Percentiles rank a stretch among this genome's conserved stretches.
These are phyloP conservation scores for Aspergillus baeticus DNA, from an alignment of 495 filamentous ascomycete species.

Conservation along the genomic window DNA sequence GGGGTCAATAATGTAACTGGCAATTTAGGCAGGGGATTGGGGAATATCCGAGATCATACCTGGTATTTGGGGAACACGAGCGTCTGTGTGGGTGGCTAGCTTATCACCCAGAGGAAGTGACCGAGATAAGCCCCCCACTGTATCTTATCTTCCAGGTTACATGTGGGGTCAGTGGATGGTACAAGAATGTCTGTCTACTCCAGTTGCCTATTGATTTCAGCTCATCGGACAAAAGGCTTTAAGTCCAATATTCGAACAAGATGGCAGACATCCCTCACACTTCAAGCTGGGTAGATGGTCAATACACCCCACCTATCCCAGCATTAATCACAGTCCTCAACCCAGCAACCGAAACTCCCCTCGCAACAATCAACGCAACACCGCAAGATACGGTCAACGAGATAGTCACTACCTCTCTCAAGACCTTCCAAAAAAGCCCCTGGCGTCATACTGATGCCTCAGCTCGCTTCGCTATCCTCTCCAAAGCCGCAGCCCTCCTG, in stretches of 20 bases:
- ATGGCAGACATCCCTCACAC: conserved; percentile 19
- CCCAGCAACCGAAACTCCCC: conserved; percentile 18
- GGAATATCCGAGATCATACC: neutral
- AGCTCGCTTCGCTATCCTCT: conserved; percentile 54
- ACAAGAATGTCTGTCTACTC: neutral
- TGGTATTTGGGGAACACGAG: conserved; percentile 8
- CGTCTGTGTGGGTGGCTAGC: conserved; percentile 1
- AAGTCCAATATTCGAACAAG: conserved; percentile 2
- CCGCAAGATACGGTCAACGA: conserved; percentile 44
- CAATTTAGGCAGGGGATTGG: conserved; percentile 30
- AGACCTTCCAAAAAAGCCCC: conserved; percentile 50
- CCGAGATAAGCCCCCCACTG: too few relatives aligned
- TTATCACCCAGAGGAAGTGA: too few relatives aligned
- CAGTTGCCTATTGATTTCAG: neutral
- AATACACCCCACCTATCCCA: conserved; percentile 15
- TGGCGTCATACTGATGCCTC: conserved; percentile 58
- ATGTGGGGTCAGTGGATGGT: neutral
- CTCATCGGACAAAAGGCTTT: neutral
- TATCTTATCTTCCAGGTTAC: neutral
- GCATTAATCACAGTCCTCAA: conserved; percentile 23
- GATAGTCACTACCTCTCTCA: conserved; percentile 46
- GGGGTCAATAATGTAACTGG: conserved; percentile 20
- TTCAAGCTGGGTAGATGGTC: conserved; percentile 31
- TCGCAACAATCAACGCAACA: conserved; percentile 50
- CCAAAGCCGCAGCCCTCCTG: conserved; percentile 53